phyloP scores from a whole-genome alignment of 2,329 filamentous ascomycete genomes.

The Fusarium goolgardi region DNA sequence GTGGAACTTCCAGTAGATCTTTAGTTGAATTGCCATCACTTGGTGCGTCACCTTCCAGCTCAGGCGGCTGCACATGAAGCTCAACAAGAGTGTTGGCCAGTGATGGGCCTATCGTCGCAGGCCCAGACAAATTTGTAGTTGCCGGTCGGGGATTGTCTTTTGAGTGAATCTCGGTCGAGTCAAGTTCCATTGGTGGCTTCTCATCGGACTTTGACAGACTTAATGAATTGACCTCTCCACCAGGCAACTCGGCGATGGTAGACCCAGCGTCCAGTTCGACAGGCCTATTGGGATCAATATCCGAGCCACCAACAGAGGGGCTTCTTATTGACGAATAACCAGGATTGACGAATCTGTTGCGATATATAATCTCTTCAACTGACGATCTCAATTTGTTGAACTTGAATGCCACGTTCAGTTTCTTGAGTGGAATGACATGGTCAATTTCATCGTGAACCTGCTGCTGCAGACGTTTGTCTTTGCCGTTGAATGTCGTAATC shows the following conservation, averaged over 20 bases:
- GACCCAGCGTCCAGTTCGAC: slow-evolving; percentile 17
- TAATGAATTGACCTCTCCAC: neutral
- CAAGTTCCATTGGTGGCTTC: slow-evolving; percentile 22
- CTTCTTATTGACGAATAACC: slow-evolving; percentile 32
- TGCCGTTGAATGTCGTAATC: slow-evolving; percentile 36
- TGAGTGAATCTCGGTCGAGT: slow-evolving; percentile 15
- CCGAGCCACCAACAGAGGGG: slow-evolving; percentile 27
- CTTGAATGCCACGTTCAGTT: slow-evolving; percentile 38
- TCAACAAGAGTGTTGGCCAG: slow-evolving; percentile 16
- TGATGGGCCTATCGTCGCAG: neutral
- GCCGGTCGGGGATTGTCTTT: neutral
- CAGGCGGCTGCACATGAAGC: slow-evolving; percentile 32
- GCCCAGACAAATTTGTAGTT: neutral
- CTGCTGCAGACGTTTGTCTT: slow-evolving; percentile 41
- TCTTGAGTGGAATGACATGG: slow-evolving; percentile 41
- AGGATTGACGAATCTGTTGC: slow-evolving; percentile 34
- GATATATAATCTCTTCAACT: slow-evolving; percentile 39
- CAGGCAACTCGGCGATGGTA: slow-evolving; percentile 29
- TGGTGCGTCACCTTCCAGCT: slow-evolving; percentile 33
- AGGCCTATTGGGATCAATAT: neutral
- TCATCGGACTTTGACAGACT: neutral
- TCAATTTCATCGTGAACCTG: slow-evolving; percentile 46
- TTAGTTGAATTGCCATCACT: neutral
- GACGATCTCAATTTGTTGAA: slow-evolving; percentile 41
- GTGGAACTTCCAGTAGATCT: slow-evolving; percentile 18